phyloP scores from a whole-genome alignment of 2,329 filamentous ascomycete genomes.

The Alternaria dauci region DNA sequence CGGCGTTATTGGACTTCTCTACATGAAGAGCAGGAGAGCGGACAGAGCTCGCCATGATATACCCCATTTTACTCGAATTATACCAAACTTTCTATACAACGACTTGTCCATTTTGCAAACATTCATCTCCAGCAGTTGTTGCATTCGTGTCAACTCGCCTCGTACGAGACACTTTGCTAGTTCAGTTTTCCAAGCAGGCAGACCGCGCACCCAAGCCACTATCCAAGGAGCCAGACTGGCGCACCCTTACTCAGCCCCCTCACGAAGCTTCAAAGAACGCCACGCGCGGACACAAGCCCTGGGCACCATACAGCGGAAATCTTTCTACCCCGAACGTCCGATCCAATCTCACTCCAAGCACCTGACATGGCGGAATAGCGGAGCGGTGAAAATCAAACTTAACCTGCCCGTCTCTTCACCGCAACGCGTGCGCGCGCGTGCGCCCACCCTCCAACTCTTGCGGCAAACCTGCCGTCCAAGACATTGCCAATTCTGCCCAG shows the following conservation, averaged over 20 bases:
- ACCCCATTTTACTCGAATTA: slow-evolving; percentile 24
- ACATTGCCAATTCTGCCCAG: slow-evolving; percentile 10
- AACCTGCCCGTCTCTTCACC: slow-evolving; percentile 4
- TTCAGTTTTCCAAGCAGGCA: slow-evolving; percentile 8
- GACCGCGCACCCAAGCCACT: slow-evolving; percentile 8
- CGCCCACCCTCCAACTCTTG: not conserved
- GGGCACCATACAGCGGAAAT: not conserved
- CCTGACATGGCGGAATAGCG: not conserved
- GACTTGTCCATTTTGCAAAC: not conserved
- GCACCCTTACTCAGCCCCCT: not conserved
- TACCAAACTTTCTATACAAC: slow-evolving; percentile 2
- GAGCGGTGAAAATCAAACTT: not conserved
- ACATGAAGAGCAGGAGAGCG: slow-evolving; percentile 4
- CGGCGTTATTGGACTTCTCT: slow-evolving; percentile 26
- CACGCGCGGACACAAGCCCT: not conserved
- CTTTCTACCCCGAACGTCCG: not conserved
- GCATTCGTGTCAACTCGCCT: not conserved
- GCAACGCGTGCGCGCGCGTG: not conserved
- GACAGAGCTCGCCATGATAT: slow-evolving; percentile 29
- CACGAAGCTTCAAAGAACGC: not conserved
- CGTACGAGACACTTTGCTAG: not conserved
- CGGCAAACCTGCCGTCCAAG: slow-evolving; percentile 14
- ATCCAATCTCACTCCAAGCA: slow-evolving; percentile 3
- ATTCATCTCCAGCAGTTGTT: not conserved
- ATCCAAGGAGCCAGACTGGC: not conserved